phyloP scores from a whole-genome alignment of 192 early-diverging fungal genomes.

The Entomortierella chlamydospora region DNA sequence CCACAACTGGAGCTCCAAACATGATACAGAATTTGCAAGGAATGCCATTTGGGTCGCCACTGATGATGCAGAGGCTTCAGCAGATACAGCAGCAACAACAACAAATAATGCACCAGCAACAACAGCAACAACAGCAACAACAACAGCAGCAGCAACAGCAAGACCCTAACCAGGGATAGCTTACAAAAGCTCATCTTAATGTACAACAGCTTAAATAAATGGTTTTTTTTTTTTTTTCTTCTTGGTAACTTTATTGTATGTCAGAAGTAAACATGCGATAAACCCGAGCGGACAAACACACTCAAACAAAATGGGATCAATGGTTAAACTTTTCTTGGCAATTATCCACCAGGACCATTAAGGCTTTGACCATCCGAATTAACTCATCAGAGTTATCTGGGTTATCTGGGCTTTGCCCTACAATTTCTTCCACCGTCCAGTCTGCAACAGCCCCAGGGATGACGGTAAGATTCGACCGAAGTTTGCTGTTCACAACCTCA shows the following conservation, averaged over 20 bases:
- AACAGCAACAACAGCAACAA: conserved; percentile 32
- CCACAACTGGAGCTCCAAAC: conserved; percentile 11
- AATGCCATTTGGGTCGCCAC: conserved; percentile 16
- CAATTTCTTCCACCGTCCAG: conserved; percentile 23
- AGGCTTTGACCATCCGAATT: conserved; percentile 10
- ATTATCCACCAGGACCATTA: conserved; percentile 36
- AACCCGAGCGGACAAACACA: too few species aligned
- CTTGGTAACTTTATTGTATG: too few species aligned
- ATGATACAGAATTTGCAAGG: conserved; percentile 21
- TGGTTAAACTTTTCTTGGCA: conserved; percentile 16
- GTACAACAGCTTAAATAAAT: neutral
- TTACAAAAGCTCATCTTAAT: neutral
- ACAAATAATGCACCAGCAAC: conserved; percentile 14
- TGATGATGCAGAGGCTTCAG: conserved; percentile 23
- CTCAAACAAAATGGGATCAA: neutral
- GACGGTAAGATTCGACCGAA: conserved; percentile 24
- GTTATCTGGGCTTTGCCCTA: conserved; percentile 9
- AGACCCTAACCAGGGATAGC: conserved; percentile 25
- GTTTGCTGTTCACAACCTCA: conserved; percentile 4
- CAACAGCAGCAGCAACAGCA: conserved; percentile 34
- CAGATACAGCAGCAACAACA: conserved; percentile 23
- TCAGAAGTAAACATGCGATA: too few species aligned
- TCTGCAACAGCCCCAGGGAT: conserved; percentile 32
- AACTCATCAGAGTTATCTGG: conserved; percentile 13
- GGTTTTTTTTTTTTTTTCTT: too few species aligned